Conservation (phyloP, 352 stramenopile species). For the Nothophytophthora sp. region DNA sequence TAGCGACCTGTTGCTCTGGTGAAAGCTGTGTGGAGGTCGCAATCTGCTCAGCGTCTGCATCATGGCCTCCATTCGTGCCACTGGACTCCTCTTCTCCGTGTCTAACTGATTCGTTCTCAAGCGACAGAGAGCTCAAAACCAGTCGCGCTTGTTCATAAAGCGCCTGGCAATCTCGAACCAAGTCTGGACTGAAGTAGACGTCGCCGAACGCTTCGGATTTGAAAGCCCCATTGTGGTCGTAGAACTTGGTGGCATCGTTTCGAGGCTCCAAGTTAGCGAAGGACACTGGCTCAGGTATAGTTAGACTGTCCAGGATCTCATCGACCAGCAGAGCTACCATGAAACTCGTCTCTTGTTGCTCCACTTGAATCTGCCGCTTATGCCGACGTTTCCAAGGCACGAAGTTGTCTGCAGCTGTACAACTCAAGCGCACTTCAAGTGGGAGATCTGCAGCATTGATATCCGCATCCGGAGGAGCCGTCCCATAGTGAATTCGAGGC, state of each 20-base stretch:
- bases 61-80: slow-evolving; percentile 1
- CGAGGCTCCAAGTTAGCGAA: slow-evolving; percentile 31
- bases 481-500: slow-evolving; percentile 14
- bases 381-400: slow-evolving; percentile 26
- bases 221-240: slow-evolving; percentile 16
- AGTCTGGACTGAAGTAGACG: slow-evolving; percentile 36
- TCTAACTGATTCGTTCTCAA: background rate
- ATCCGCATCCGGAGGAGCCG: background rate
- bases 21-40: background rate
- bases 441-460: slow-evolving; percentile 3
- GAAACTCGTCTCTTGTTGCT: slow-evolving; percentile 33
- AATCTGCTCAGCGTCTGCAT: background rate
- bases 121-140: slow-evolving; percentile 10
- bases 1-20: slow-evolving; percentile 3
- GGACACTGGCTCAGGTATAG: slow-evolving; percentile 17
- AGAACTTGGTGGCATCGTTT: slow-evolving; percentile 33
- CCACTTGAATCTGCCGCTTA: slow-evolving; percentile 11
- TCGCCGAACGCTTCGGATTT: slow-evolving; percentile 23
- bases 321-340: slow-evolving; percentile 61
- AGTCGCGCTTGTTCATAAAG: slow-evolving; percentile 28
- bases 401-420: slow-evolving; percentile 69
- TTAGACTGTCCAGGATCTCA: slow-evolving; percentile 44
- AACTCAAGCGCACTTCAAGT: slow-evolving; percentile 45
- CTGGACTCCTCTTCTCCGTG: slow-evolving; percentile 2
- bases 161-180: slow-evolving; percentile 19